Base-by-base conservation (phyloP, 306 rosid genomes). In the Prunus mira region DNA sequence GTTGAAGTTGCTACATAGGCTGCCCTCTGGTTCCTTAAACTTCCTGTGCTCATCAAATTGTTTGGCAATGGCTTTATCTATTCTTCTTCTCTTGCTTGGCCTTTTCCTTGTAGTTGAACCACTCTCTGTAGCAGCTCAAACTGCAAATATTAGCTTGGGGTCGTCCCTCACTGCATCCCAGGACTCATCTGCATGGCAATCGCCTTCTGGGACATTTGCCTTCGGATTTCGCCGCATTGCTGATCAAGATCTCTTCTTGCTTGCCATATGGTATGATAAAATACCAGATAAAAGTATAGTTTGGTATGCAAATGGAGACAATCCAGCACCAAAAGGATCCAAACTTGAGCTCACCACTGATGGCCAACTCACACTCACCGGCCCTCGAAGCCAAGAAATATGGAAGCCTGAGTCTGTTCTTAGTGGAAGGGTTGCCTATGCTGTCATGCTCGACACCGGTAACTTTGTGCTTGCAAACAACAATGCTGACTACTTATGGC, bases 241-340 rank as follows among this genome's bases (percentile, higher is more conserved):
- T 51, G 45, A 69, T 69, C 61, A 73, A 10, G 27, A 43, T 24
- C 30, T 6, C 34, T 65, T 46, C 41, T 54, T 80, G 57, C 82
- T 84, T 56, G 75, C 75, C 34, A 71, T 74, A 17, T 69, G 82
- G 80, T 74, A 69, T 14, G 20, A 67, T 47, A 77, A 70, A 50
- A 52, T 57, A 46, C 41, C 77, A 19, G 73, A 80, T 3, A 12
- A 30, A 43, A 74, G 69, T 54, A 10, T 78, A 65, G 79, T 80
- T 78, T 80, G 85, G 83, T 71, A 65, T 61, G 81, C 83, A 65
- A 86, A 77, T 38, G 67, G 47, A 62, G 41, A 73, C 65, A 43
- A 66, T 6, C 76, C 67, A 60, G 76, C 76, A 13, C 75, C 84
- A 9, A 28, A 27, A 3, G 68, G 69, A 1, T 84, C 85, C 41